Evolutionary conservation across 495 filamentous ascomycete species (phyloP).

Genomic region (Clohesyomyces aquaticus): DNA sequence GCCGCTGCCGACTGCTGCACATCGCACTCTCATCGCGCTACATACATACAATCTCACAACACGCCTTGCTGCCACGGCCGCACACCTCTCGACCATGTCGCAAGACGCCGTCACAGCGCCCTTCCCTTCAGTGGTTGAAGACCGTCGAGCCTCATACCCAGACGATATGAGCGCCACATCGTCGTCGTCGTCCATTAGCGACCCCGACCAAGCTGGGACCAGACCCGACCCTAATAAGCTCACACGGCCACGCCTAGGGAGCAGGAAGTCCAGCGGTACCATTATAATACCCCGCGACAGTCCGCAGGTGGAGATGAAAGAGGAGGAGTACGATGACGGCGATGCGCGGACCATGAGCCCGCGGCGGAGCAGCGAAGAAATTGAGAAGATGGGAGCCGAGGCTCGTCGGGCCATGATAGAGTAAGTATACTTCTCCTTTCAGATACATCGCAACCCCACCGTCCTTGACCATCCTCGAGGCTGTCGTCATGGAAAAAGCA

Average conservation of each 20-base stretch:
- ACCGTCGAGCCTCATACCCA: constrained; percentile 18
- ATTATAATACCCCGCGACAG: constrained; percentile 79
- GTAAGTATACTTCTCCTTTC: constrained; percentile 53
- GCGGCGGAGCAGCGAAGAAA: constrained; percentile 82
- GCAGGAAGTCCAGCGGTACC: constrained; percentile 75
- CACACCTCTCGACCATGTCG: constrained; percentile 16
- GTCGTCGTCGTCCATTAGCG: constrained; percentile 32
- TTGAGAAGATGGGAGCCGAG: constrained; percentile 81
- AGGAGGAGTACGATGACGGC: constrained; percentile 72
- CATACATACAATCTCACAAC: background rate
- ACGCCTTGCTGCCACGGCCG: background rate
- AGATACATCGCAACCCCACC: too few species aligned
- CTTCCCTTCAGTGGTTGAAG: constrained; percentile 7
- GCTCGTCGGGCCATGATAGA: constrained; percentile 68
- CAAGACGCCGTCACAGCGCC: constrained; percentile 12
- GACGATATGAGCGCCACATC: constrained; percentile 36
- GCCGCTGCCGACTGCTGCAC: constrained; percentile 9
- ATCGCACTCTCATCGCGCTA: background rate
- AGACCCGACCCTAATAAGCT: constrained; percentile 12
- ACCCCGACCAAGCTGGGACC: constrained; percentile 22
- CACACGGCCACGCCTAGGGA: constrained; percentile 49
- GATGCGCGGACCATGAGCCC: constrained; percentile 96
- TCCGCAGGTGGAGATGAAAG: constrained; percentile 66
- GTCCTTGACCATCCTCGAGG: background rate
- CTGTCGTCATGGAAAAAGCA: too few species aligned